Conservation (phyloP, 2,329 filamentous ascomycete genomes). For the Fusarium newnesense region DNA sequence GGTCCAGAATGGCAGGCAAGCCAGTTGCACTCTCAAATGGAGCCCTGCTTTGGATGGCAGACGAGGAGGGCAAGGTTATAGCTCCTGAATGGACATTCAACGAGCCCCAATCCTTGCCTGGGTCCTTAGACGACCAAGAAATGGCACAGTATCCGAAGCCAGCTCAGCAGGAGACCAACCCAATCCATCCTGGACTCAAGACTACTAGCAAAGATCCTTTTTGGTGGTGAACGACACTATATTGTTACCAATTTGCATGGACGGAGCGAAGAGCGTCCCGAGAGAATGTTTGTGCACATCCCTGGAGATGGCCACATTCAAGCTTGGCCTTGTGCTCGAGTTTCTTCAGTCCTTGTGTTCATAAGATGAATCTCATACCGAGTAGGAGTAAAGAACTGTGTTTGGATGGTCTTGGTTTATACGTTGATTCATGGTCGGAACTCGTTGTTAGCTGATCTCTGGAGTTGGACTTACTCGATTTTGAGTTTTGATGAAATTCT, state of each 20-base stretch:
- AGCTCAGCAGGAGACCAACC: background rate
- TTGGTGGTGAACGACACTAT: background rate
- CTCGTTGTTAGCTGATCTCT: background rate
- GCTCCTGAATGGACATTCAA: conserved; percentile 24
- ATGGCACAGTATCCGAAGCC: background rate
- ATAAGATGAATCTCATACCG: background rate
- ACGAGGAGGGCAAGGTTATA: conserved; percentile 4
- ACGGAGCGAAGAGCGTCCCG: background rate
- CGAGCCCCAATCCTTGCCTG: background rate
- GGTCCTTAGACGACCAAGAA: background rate
- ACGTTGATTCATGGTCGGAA: background rate
- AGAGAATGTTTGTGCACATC: background rate
- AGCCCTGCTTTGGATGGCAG: conserved; percentile 16
- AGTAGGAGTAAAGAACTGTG: background rate
- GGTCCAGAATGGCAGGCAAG: conserved; percentile 13
- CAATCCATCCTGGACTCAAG: conserved; percentile 3
- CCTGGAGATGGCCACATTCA: background rate
- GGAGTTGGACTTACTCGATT: background rate
- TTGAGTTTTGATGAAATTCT: background rate
- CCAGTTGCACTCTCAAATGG: conserved; percentile 10
- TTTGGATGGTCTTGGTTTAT: background rate
- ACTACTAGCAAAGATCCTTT: conserved; percentile 1
- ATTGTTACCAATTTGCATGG: background rate
- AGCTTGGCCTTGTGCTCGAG: background rate
- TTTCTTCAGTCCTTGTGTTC: background rate